Evolutionary conservation across 2,329 filamentous ascomycete genomes (phyloP), one percentile per base, ranked within the genome.

Genomic region (Pseudonectria buxi): DNA sequence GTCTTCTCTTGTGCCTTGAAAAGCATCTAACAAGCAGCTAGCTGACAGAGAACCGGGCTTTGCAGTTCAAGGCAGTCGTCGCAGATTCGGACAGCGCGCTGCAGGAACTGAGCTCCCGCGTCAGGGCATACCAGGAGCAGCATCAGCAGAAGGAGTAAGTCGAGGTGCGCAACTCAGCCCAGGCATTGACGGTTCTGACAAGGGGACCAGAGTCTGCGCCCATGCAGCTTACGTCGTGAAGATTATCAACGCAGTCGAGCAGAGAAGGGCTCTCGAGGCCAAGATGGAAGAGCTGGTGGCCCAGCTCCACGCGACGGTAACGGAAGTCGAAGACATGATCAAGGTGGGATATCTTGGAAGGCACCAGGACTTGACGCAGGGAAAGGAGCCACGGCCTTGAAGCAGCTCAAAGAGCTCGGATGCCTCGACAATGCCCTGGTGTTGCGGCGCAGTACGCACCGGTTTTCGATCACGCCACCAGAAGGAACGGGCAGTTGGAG

Each of bases 21-120:
- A n/a, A 12, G n/a, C 14, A 10, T 3, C 22, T 7, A 7, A 24
- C 45, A 2, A 52, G 6, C 9, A n/a, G 7, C 3, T 11, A 62
- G 59, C 35, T 62, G 7, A 59, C 55, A 26, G 54, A 38, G 13
- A 45, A 57, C 26, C 53, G 57, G n/a, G 46, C 52, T 26, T 43
- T 49, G 18, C 47, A 43, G 10, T 47, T 55, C 31, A 44, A 41
- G n/a, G 38, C 37, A 3, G 43, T 56, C 13, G 34, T 53, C 3
- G 34, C 33, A 5, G 50, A 57, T 18, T 45, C 53, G 13, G 28
- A 47, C 3, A 35, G 35, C 3, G 53, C 50, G 12, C 35, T 61
- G 28, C 46, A 47, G 6, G 39, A 49, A 2, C 16, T 61, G n/a
- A 49, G 45, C 22, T 30, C 39, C 22, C 50, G 47, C 18, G 43